Evolutionary conservation across 306 rosid genomes (phyloP).

Genomic region (cucumber (Cucumis sativus)): DNA sequence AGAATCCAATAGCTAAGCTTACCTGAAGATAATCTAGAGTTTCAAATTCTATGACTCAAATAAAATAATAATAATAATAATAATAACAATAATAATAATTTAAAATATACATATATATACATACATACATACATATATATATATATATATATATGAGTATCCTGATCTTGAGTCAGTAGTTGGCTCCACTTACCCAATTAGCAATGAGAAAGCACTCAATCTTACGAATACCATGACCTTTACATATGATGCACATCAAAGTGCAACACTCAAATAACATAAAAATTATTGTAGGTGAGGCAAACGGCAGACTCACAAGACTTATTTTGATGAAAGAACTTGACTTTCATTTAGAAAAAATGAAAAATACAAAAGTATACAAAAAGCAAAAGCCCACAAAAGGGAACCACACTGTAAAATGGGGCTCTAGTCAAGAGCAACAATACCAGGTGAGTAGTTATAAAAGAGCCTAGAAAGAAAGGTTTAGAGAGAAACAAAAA

Average conservation of each 20-base stretch:
- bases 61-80: not conserved
- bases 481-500: too few relatives aligned
- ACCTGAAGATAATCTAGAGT: constrained; percentile 37
- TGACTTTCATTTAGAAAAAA: too few relatives aligned
- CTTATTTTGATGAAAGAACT: not conserved
- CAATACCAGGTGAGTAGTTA: too few relatives aligned
- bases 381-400: too few relatives aligned
- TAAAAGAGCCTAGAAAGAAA: too few relatives aligned
- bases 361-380: too few relatives aligned
- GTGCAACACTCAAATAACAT: not conserved
- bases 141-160: not conserved
- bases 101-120: too few relatives aligned
- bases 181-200: not conserved
- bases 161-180: not conserved
- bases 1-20: constrained; percentile 87
- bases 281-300: not conserved
- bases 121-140: too few relatives aligned
- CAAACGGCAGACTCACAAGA: not conserved
- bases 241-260: not conserved
- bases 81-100: not conserved
- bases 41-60: not conserved
- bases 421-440: too few relatives aligned
- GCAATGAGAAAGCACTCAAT: not conserved
- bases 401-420: too few relatives aligned
- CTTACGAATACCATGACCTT: not conserved